Evolutionary conservation across 306 rosid species (phyloP).

Genomic region (Fragaria vesca): DNA sequence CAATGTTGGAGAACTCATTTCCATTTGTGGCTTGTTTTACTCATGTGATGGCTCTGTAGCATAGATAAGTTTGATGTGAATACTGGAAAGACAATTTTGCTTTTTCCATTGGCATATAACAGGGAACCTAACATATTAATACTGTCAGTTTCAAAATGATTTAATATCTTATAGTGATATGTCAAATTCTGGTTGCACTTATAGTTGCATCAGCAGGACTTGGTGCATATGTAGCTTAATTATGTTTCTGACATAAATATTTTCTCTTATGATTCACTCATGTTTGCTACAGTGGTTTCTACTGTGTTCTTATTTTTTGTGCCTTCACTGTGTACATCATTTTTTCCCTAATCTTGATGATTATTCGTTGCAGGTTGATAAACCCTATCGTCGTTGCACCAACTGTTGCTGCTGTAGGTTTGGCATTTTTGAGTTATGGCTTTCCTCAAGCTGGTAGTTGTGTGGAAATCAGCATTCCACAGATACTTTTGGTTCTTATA

Average conservation of each 20-base stretch:
- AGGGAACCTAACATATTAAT: neutral
- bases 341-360: neutral
- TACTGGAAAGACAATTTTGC: neutral
- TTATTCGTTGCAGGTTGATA: constrained; percentile 56
- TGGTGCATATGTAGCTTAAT: neutral
- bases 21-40: neutral
- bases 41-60: neutral
- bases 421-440: constrained; percentile 95
- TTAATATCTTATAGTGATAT: neutral
- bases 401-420: constrained; percentile 90
- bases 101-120: neutral
- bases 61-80: constrained; percentile 1
- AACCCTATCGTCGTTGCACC: constrained; percentile 96
- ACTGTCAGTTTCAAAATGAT: neutral
- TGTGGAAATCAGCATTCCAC: constrained; percentile 83
- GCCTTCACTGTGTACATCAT: neutral
- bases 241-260: neutral
- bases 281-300: neutral
- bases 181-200: neutral
- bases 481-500: constrained; percentile 68
- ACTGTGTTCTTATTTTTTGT: neutral
- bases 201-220: neutral
- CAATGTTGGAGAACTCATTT: neutral
- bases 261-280: neutral
- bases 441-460: constrained; percentile 94